Conservation (phyloP, 345 rosid genomes). For the Citrus mangshanensis region DNA sequence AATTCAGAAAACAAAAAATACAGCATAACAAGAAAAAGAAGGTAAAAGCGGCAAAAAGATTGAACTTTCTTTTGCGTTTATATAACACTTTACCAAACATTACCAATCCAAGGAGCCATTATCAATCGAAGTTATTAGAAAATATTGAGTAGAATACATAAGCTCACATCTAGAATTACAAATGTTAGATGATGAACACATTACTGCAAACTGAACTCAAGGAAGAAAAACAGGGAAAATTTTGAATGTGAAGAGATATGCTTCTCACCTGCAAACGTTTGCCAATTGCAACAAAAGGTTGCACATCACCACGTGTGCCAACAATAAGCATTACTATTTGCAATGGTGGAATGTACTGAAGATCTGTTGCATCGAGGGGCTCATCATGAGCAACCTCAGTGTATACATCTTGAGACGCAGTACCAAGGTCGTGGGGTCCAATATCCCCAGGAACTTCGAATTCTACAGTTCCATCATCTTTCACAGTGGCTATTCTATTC, state of each 20-base stretch:
- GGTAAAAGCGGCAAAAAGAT: not conserved
- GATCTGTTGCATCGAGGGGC: conserved; percentile 59
- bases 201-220: not conserved
- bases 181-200: not conserved
- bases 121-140: not conserved
- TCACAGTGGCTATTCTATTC: conserved; percentile 90
- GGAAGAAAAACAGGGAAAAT: not conserved
- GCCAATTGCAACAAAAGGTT: conserved; percentile 85
- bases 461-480: conserved; percentile 94
- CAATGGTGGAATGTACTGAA: conserved; percentile 68
- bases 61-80: not conserved
- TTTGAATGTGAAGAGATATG: not conserved
- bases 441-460: conserved; percentile 84
- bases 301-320: conserved; percentile 92
- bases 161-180: not conserved
- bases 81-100: not conserved
- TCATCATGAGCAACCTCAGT: conserved; percentile 50
- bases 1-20: not conserved
- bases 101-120: not conserved
- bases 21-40: not conserved
- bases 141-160: not conserved
- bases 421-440: conserved; percentile 45
- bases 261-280: conserved; percentile 68
- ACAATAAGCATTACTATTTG: conserved; percentile 65
- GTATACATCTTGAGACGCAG: conserved; percentile 27